A percentile compares a stretch with the other conserved stretches of the same genome.
Conservation (phyloP, 371 early-diverging fungal genomes). For the Mucor indicus region DNA sequence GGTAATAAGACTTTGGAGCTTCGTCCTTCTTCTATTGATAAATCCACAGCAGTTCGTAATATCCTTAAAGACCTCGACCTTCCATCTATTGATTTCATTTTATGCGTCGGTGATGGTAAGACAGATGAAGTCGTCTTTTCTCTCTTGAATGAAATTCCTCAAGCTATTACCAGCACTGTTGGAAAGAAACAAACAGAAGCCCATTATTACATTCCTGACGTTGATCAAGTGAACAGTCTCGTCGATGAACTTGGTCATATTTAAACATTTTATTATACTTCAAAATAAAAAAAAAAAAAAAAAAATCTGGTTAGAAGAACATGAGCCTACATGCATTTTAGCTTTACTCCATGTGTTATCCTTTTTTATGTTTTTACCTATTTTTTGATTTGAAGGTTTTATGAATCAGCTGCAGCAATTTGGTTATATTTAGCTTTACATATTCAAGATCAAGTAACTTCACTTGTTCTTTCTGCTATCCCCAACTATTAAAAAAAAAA, state of each 20-base stretch:
- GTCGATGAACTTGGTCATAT: too few relatives aligned
- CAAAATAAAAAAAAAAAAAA: neutral
- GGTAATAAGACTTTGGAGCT: conserved; percentile 95
- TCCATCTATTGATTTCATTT: conserved; percentile 61
- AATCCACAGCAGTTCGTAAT: conserved; percentile 82
- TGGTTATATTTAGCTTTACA: conserved; percentile 73
- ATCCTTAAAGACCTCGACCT: conserved; percentile 77
- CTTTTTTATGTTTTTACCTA: conserved; percentile 7
- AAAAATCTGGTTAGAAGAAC: neutral
- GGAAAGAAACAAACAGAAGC: conserved; percentile 97
- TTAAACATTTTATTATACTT: too few relatives aligned
- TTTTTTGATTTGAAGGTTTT: conserved; percentile 48
- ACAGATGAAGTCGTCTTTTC: conserved; percentile 86
- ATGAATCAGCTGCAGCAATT: conserved; percentile 36
- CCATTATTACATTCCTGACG: conserved; percentile 75
- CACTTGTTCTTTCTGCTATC: conserved; percentile 85
- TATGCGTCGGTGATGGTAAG: conserved; percentile 92
- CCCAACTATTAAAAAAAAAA: neutral
- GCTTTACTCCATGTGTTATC: neutral
- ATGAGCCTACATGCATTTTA: neutral
- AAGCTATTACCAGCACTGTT: conserved; percentile 83
- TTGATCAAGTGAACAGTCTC: conserved; percentile 60
- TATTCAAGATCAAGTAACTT: conserved; percentile 87
- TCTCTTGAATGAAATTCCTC: conserved; percentile 59
- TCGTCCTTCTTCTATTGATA: conserved; percentile 89